Evolutionary conservation across 1,284 basidiomycete species (phyloP), one percentile per base, ranked within the genome.

Genomic region (Pisolithus thermaeus): DNA sequence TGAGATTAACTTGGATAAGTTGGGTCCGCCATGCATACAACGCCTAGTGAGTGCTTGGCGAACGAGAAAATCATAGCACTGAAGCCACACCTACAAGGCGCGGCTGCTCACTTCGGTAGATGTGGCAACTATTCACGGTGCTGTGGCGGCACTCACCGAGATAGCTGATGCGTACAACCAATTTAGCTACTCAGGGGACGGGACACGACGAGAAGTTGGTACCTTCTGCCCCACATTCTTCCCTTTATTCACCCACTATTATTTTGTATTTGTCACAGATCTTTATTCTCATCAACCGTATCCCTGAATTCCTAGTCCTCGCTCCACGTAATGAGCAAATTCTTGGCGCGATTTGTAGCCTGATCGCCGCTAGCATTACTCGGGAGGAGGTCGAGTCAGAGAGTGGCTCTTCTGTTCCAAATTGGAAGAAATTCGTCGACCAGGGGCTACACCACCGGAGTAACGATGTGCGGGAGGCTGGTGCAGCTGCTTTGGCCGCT

Each of bases 51-150:
- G 77, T 54, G 36, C 32, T 25, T 47, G 53, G 48, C 20, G 16
- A 43, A 51, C 52, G 53, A 38, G 44, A 43, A 36, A 47, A 27
- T 43, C 22, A 20, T n/a, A 27, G 45, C n/a, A 37, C 36, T 63
- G 50, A 64, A 52, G 28, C 25, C 16, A 36, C 35, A 27, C 36
- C 41, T 16, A 49, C 5, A 59, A 93, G 89, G 72, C 76, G 18
- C 65, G 62, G 20, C 68, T 86, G 20, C 69, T 95, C 18, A 66
- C 72, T 9, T 87, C 84, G 1, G 68, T 84, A 20, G 93, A 97
- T 64, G 61, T 74, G 4, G 72, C 77, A 20, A 87, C 90, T 61
- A 70, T 92, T 2, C 94, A 97, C 63, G 95, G 95, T 2, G 84
- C 80, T n/a, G 69, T 97, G 6, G 73, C 87, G 12, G 83, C 82